Base-by-base conservation (phyloP, 441 rosid species). In the Francoa sonchifolia region DNA sequence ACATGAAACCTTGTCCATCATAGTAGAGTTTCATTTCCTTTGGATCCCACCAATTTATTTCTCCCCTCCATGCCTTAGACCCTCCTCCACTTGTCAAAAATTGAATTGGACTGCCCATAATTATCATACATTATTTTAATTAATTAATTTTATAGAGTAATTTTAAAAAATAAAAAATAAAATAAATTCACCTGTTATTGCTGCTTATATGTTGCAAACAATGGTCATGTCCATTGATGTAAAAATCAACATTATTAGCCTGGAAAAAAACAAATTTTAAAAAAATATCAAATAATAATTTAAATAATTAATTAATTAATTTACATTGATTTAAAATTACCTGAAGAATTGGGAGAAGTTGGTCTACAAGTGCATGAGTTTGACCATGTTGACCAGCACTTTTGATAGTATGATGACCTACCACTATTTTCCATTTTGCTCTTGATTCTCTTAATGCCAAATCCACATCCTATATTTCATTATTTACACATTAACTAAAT, bases 1-100 rank as follows among this genome's bases (percentile, higher is more conserved):
- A 73, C 82, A 75, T 62, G 59, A 83, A 79, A 22, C 90, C 90
- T 66, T 83, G 87, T 2, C 87, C 87, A 18, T 75, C 94, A 13
- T 79, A 52, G 41, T 70, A 69, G 1, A 79, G 46, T 48, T 76
- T 76, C 31, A 74, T 33, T 37, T 58, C 79, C 20, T 68, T 55
- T 4, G 69, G 58, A 45, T 64, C 59, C 54, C 62, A 29, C 23
- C 54, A 29, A 8, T 15, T 41, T 3, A 56, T 10, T 20, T 34
- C 65, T 8, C 90, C 89, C 48, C 65, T 67, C 89, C 90, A 83
- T 15, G 94, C 89, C 51, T 79, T 79, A 23, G 94, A 83, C 9
- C 89, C 94, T 11, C 73, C 86, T 18, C 83, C 79, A 31, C 84
- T 79, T 1, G 94, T 79, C 3, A 83, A 48, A 55, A 33, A 83